A percentile compares a stretch with the other conserved stretches of the same genome.
These are phyloP conservation scores for Fonsecaea pugnacius DNA, from an alignment of 2,329 filamentous ascomycete genomes.

Conservation along the genomic window DNA sequence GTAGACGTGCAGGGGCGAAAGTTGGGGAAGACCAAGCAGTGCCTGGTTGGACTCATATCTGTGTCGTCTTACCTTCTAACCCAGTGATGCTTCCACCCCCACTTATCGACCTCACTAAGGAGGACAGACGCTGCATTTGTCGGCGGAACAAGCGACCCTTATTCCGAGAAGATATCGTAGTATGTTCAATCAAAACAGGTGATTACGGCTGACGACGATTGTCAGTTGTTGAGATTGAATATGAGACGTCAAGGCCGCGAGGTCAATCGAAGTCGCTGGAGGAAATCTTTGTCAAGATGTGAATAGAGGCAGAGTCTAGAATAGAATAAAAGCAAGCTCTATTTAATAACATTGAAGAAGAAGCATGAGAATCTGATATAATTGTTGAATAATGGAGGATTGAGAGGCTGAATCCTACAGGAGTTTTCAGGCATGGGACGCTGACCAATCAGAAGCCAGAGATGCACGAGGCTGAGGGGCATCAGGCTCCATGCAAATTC, in stretches of 20 bases:
- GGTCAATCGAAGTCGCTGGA: slow-evolving; percentile 22
- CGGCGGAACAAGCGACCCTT: background rate
- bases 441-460: slow-evolving; percentile 79
- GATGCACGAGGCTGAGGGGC: slow-evolving; percentile 44
- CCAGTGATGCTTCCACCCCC: slow-evolving; percentile 1
- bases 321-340: slow-evolving; percentile 67
- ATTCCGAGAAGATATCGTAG: background rate
- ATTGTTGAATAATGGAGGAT: background rate
- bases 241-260: slow-evolving; percentile 12
- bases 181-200: background rate
- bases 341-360: slow-evolving; percentile 72
- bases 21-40: background rate
- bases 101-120: slow-evolving; percentile 17
- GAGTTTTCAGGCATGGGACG: slow-evolving; percentile 93
- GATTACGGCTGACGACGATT: background rate
- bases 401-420: slow-evolving; percentile 80
- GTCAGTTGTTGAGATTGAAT: background rate
- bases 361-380: background rate
- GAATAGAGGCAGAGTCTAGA: slow-evolving; percentile 69
- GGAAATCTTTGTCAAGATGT: slow-evolving; percentile 22
- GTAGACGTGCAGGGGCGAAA: background rate
- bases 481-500: slow-evolving; percentile 62
- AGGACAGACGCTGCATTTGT: slow-evolving; percentile 11
- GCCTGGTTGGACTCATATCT: background rate
- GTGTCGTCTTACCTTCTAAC: slow-evolving; percentile 13